Conservation (phyloP, 2,329 filamentous ascomycete species). For the Talaromyces islandicus region DNA sequence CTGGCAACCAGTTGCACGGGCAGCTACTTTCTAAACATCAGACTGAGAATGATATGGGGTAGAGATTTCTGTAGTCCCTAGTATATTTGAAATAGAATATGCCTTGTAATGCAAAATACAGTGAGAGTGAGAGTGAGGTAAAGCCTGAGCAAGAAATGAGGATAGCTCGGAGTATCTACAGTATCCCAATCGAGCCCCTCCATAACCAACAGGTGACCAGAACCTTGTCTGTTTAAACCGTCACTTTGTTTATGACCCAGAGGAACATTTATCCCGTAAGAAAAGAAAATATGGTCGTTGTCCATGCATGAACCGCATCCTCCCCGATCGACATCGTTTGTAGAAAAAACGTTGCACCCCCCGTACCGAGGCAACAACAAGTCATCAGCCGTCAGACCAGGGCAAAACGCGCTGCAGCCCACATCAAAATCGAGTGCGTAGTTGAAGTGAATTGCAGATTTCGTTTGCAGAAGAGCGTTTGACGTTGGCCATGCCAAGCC, state of each 20-base stretch:
- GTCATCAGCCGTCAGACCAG: too few relatives aligned
- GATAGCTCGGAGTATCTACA: background rate
- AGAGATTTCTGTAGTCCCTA: background rate
- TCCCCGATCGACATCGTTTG: background rate
- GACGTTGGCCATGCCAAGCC: background rate
- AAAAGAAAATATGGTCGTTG: too few relatives aligned
- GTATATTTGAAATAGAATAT: background rate
- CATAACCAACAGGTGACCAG: background rate
- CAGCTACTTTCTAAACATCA: background rate
- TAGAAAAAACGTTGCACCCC: too few relatives aligned
- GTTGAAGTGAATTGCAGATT: background rate
- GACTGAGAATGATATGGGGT: too few relatives aligned
- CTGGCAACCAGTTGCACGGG: background rate
- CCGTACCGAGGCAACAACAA: too few relatives aligned
- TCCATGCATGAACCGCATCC: background rate
- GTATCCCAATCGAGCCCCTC: background rate
- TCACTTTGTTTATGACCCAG: background rate
- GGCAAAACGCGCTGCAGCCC: too few relatives aligned
- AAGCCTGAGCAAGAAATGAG: background rate
- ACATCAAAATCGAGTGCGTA: background rate
- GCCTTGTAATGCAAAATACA: background rate
- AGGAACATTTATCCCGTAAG: background rate
- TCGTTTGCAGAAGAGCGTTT: background rate
- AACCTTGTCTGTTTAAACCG: background rate
- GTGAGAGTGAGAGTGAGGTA: too few relatives aligned